phyloP scores from a whole-genome alignment of 2,329 filamentous ascomycete species.

The Ophiocordyceps camponoti-rufipedis region DNA sequence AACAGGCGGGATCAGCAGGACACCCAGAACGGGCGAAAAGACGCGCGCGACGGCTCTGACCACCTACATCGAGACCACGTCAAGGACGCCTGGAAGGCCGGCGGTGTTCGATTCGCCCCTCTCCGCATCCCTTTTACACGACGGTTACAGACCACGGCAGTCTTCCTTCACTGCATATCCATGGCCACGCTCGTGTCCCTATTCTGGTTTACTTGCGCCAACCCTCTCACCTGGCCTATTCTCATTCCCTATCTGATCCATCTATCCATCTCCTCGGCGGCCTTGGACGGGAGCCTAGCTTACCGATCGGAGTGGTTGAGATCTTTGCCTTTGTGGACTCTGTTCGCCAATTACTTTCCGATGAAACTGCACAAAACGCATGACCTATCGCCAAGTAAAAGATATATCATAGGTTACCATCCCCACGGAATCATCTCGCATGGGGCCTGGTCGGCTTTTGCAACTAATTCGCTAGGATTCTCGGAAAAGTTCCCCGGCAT shows the following conservation, averaged over 20 bases:
- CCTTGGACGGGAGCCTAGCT: conserved; percentile 55
- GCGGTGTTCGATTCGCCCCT: conserved; percentile 68
- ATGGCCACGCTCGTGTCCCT: conserved; percentile 53
- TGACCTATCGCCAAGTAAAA: conserved; percentile 59
- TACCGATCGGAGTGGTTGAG: conserved; percentile 62
- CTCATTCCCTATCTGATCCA: conserved; percentile 64
- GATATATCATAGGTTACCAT: conserved; percentile 95
- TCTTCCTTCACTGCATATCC: conserved; percentile 54
- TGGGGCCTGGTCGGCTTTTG: conserved; percentile 85
- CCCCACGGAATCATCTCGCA: conserved; percentile 96
- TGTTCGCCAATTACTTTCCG: conserved; percentile 88
- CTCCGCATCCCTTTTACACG: conserved; percentile 53
- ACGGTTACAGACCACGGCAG: conserved; percentile 60
- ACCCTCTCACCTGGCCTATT: conserved; percentile 79
- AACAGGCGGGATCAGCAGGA: background rate
- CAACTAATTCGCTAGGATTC: conserved; percentile 78
- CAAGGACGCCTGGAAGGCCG: conserved; percentile 16
- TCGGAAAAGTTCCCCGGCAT: conserved; percentile 80
- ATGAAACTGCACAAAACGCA: conserved; percentile 73
- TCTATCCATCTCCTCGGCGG: conserved; percentile 60
- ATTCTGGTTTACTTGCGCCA: conserved; percentile 84
- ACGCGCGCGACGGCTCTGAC: no score
- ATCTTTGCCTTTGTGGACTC: conserved; percentile 58
- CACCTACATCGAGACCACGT: conserved; percentile 5
- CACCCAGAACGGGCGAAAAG: background rate